These are phyloP conservation scores for Neolentinus lepideus DNA, from an alignment of 1,284 basidiomycete species.

Conservation along the genomic window DNA sequence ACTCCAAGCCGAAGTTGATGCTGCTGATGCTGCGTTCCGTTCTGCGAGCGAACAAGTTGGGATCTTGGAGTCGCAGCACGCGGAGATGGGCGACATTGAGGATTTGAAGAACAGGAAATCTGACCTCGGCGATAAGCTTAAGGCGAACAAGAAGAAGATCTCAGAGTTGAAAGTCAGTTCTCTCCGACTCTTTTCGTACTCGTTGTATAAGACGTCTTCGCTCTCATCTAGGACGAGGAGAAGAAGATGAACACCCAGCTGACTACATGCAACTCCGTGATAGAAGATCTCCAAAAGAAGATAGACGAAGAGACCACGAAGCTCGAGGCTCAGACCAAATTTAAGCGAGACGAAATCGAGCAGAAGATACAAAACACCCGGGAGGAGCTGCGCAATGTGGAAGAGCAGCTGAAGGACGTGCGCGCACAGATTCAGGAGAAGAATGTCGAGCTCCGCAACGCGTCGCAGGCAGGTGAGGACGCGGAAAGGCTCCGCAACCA, in stretches of 20 bases:
- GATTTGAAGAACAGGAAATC: constrained; percentile 39
- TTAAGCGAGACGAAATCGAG: constrained; percentile 50
- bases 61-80: constrained; percentile 37
- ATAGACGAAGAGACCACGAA: constrained; percentile 53
- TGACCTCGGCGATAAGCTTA: constrained; percentile 37
- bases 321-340: constrained; percentile 49
- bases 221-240: constrained; percentile 11
- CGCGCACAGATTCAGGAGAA: constrained; percentile 27
- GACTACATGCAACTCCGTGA: constrained; percentile 31
- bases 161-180: constrained; percentile 35
- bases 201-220: not conserved
- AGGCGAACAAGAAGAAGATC: constrained; percentile 38
- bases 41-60: constrained; percentile 39
- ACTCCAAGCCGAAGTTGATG: constrained; percentile 36
- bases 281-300: constrained; percentile 40
- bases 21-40: constrained; percentile 43
- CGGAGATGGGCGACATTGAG: constrained; percentile 43
- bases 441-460: constrained; percentile 20
- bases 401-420: constrained; percentile 22
- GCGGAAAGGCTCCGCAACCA: constrained; percentile 24
- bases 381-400: constrained; percentile 15
- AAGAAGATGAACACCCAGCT: constrained; percentile 38
- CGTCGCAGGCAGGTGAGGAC: constrained; percentile 25
- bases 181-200: not conserved
- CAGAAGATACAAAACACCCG: constrained; percentile 40